Percentiles rank a stretch among this genome's conserved stretches.
Conservation (phyloP, 2,329 filamentous ascomycete species). For the Fusarium scirpi region DNA sequence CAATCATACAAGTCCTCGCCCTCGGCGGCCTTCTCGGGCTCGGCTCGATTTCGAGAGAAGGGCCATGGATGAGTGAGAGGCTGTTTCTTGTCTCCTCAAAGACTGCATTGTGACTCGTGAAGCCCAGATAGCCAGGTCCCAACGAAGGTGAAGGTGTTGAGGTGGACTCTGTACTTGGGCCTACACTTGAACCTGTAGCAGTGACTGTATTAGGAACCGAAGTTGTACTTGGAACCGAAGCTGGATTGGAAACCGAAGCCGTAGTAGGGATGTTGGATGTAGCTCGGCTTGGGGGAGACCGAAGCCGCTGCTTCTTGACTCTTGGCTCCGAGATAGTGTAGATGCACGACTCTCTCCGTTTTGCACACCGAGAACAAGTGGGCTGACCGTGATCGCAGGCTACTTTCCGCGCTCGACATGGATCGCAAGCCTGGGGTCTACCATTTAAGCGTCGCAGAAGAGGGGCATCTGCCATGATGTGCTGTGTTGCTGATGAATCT, state of each 20-base stretch:
- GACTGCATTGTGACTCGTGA: conserved; percentile 58
- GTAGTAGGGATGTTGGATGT: background rate
- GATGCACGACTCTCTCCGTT: conserved; percentile 53
- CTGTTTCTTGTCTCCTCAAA: conserved; percentile 58
- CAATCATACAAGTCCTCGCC: conserved; percentile 23
- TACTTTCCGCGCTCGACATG: conserved; percentile 57
- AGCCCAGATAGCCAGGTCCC: conserved; percentile 57
- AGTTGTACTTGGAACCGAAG: background rate
- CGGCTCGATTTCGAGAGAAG: conserved; percentile 18
- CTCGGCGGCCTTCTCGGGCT: conserved; percentile 10
- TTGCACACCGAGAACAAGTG: conserved; percentile 55
- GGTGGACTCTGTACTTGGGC: background rate
- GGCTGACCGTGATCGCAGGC: conserved; percentile 59
- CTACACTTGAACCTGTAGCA: background rate
- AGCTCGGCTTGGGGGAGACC: conserved; percentile 10
- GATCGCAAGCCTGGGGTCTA: conserved; percentile 50
- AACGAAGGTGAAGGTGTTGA: conserved; percentile 37
- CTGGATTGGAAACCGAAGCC: background rate
- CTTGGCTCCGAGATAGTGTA: conserved; percentile 48
- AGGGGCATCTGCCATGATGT: conserved; percentile 33
- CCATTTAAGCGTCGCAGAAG: conserved; percentile 47
- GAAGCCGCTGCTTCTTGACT: conserved; percentile 31
- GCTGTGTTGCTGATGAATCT: conserved; percentile 13
- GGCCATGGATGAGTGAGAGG: conserved; percentile 51
- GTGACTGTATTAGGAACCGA: background rate